Evolutionary conservation across 1,284 basidiomycete species (phyloP).

Genomic region (Chalciporus sp.): DNA sequence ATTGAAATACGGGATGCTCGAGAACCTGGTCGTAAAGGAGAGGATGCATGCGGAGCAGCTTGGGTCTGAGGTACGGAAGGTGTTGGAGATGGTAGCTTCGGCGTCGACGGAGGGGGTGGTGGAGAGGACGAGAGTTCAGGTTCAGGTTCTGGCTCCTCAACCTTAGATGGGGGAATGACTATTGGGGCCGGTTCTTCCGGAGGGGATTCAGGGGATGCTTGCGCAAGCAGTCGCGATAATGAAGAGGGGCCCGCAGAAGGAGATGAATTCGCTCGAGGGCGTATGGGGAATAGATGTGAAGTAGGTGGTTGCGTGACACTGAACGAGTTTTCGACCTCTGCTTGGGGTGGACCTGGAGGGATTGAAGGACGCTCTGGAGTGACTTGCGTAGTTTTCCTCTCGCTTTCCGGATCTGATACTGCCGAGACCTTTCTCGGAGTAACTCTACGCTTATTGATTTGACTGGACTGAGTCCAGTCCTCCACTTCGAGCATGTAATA

Average conservation of each 20-base stretch:
- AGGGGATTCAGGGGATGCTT: slow-evolving; percentile 52
- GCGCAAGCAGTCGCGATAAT: slow-evolving; percentile 71
- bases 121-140: slow-evolving; percentile 25
- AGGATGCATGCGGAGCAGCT: slow-evolving; percentile 39
- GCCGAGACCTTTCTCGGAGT: slow-evolving; percentile 53
- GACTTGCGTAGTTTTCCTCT: slow-evolving; percentile 38
- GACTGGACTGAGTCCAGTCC: slow-evolving; percentile 81
- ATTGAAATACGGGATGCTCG: slow-evolving; percentile 66
- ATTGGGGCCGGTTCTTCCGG: slow-evolving; percentile 31
- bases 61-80: slow-evolving; percentile 33
- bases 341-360: slow-evolving; percentile 58
- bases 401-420: slow-evolving; percentile 39
- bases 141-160: slow-evolving; percentile 7
- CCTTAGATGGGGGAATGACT: slow-evolving; percentile 28
- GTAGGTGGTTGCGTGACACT: slow-evolving; percentile 60
- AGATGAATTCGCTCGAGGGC: slow-evolving; percentile 66
- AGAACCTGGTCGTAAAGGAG: slow-evolving; percentile 66
- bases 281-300: slow-evolving; percentile 62
- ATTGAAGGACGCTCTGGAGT: slow-evolving; percentile 34
- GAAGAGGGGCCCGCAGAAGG: slow-evolving; percentile 72
- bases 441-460: slow-evolving; percentile 57
- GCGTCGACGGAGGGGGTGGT: slow-evolving; percentile 39
- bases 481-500: slow-evolving; percentile 95
- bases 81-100: slow-evolving; percentile 30
- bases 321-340: slow-evolving; percentile 70